phyloP scores from a whole-genome alignment of 306 rosid species.

The Medicago lupulina region DNA sequence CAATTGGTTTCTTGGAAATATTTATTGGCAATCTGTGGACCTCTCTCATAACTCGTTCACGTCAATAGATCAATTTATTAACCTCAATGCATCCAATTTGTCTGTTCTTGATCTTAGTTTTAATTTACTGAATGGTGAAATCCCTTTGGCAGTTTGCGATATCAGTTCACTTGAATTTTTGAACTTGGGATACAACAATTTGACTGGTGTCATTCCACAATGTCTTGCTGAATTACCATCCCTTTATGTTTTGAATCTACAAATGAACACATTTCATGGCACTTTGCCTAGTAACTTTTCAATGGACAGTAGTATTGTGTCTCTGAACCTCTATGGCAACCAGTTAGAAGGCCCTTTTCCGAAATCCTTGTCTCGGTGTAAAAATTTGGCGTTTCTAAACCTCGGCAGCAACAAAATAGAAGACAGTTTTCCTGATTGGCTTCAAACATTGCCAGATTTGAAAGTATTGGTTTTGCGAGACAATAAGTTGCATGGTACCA shows the following conservation, averaged over 20 bases:
- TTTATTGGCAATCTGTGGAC: background rate
- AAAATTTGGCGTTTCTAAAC: slow-evolving; percentile 10
- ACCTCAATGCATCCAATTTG: too few species aligned
- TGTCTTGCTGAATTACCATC: slow-evolving; percentile 15
- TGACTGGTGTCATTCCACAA: slow-evolving; percentile 34
- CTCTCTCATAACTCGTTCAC: slow-evolving; percentile 40
- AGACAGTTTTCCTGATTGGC: slow-evolving; percentile 50
- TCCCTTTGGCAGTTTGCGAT: slow-evolving; percentile 13
- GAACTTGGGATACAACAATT: slow-evolving; percentile 14
- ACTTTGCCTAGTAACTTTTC: slow-evolving; percentile 20
- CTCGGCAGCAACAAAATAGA: slow-evolving; percentile 44
- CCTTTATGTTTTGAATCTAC: slow-evolving; percentile 35
- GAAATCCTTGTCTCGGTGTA: slow-evolving; percentile 33
- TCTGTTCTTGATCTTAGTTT: slow-evolving; percentile 12
- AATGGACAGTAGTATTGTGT: rapidly evolving
- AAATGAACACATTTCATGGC: slow-evolving; percentile 41
- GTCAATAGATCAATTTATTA: background rate
- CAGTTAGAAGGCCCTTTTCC: slow-evolving; percentile 45
- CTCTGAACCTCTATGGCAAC: slow-evolving; percentile 40
- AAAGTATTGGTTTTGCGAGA: slow-evolving; percentile 41
- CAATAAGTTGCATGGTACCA: slow-evolving; percentile 48
- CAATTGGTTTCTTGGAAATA: background rate
- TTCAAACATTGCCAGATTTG: slow-evolving; percentile 32
- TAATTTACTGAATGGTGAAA: slow-evolving; percentile 16
- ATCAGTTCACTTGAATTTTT: background rate